phyloP scores from a whole-genome alignment of 257 asterid genomes.

The Scutellaria galericulata region DNA sequence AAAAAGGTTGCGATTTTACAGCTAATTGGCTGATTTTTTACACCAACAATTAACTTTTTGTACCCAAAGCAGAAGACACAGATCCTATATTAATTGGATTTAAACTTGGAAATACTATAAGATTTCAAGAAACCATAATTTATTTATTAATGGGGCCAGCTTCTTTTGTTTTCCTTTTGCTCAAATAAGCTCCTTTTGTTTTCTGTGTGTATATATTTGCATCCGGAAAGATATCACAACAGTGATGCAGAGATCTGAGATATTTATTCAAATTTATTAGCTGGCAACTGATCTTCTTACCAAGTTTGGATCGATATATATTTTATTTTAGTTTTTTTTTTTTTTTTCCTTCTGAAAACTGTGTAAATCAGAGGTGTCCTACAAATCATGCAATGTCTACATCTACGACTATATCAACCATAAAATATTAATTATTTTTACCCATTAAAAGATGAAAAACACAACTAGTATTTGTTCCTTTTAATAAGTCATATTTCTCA shows the following conservation, averaged over 20 bases:
- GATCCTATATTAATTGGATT: conserved; percentile 31
- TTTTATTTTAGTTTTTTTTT: neutral
- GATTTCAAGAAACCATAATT: conserved; percentile 16
- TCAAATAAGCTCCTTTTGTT: conserved; percentile 5
- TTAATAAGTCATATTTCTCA: neutral
- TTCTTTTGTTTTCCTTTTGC: neutral
- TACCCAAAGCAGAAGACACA: conserved; percentile 35
- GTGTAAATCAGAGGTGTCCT: neutral
- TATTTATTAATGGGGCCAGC: conserved; percentile 28
- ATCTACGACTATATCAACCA: neutral
- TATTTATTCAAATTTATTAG: conserved; percentile 16
- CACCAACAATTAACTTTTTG: conserved; percentile 25
- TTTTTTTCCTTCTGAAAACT: neutral
- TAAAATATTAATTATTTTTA: neutral
- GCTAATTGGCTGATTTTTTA: conserved; percentile 30
- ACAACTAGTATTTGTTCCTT: neutral
- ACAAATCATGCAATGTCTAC: neutral
- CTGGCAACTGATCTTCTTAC: conserved; percentile 1
- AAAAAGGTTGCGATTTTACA: conserved; percentile 31
- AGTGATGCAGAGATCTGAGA: conserved; percentile 22
- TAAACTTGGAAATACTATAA: neutral
- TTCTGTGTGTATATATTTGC: neutral
- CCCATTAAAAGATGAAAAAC: too few relatives aligned
- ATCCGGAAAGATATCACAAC: neutral
- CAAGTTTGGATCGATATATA: conserved; percentile 25